These are phyloP conservation scores for Saccharomycopsis olivae DNA, from an alignment of 805 yeast species.

Conservation along the genomic window DNA sequence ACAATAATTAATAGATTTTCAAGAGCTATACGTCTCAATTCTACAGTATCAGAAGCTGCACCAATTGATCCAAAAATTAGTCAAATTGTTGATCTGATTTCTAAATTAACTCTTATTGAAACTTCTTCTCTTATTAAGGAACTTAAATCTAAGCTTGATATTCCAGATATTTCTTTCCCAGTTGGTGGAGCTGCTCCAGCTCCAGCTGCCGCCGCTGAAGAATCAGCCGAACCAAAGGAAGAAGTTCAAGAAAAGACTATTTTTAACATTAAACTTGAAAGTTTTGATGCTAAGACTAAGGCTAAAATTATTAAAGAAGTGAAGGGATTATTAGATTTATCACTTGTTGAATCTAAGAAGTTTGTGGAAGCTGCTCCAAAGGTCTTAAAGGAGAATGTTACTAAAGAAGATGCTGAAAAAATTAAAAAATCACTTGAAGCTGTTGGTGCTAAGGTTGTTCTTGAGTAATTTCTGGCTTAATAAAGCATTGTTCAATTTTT, in stretches of 20 bases:
- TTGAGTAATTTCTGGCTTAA: slow-evolving; percentile 53
- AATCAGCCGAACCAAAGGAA: slow-evolving; percentile 62
- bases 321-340: slow-evolving; percentile 79
- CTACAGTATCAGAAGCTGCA: slow-evolving; percentile 35
- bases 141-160: slow-evolving; percentile 72
- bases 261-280: slow-evolving; percentile 82
- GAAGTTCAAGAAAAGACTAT: slow-evolving; percentile 86
- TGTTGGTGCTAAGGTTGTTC: slow-evolving; percentile 83
- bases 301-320: slow-evolving; percentile 98
- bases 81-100: slow-evolving; percentile 80
- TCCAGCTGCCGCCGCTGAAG: slow-evolving; percentile 58
- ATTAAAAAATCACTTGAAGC: slow-evolving; percentile 87
- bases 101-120: slow-evolving; percentile 84
- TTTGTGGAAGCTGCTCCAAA: slow-evolving; percentile 98
- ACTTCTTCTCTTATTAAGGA: slow-evolving; percentile 81
- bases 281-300: slow-evolving; percentile 89
- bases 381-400: slow-evolving; percentile 85
- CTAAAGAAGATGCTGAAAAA: slow-evolving; percentile 97
- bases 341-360: slow-evolving; percentile 94
- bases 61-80: slow-evolving; percentile 82
- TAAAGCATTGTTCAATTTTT: too few species aligned
- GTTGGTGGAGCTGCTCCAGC: slow-evolving; percentile 49
- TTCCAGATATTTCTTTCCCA: slow-evolving; percentile 87
- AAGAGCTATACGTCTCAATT: slow-evolving; percentile 33
- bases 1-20: slow-evolving; percentile 3